Percentiles rank a stretch among this genome's conserved stretches.
phyloP scores from a whole-genome alignment of 257 asterid genomes.

The Coffea eugenioides region DNA sequence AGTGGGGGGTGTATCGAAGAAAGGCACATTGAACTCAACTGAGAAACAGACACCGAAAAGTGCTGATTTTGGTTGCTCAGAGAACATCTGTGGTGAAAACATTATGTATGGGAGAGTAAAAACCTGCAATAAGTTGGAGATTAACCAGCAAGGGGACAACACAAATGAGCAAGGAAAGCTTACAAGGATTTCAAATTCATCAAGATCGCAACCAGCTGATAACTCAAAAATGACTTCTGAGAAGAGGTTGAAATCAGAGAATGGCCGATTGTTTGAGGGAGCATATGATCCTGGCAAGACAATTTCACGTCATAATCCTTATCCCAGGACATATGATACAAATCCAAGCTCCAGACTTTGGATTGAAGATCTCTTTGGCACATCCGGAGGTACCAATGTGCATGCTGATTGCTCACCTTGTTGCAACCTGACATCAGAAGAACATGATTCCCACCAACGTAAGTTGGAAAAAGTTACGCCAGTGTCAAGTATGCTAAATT shows the following conservation, averaged over 20 bases:
- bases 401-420: constrained; percentile 17
- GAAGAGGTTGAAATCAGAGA: constrained; percentile 16
- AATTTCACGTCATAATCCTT: constrained; percentile 13
- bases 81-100: constrained; percentile 6
- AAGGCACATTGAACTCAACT: constrained; percentile 24
- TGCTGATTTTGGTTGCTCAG: constrained; percentile 11
- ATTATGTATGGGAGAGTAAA: constrained; percentile 15
- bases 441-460: constrained; percentile 14
- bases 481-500: constrained; percentile 15
- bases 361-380: constrained; percentile 24
- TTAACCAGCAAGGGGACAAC: constrained; percentile 1
- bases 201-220: constrained; percentile 9
- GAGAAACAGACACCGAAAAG: constrained; percentile 18
- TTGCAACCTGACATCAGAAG: constrained; percentile 10
- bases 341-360: constrained; percentile 16
- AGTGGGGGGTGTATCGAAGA: constrained; percentile 49
- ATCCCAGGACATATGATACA: constrained; percentile 13
- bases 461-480: constrained; percentile 12
- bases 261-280: constrained; percentile 17
- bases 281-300: constrained; percentile 3
- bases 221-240: background rate
- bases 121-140: constrained; percentile 4
- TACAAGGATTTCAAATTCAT: constrained; percentile 16
- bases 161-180: constrained; percentile 1
- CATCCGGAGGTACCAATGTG: constrained; percentile 3